Base-by-base conservation (phyloP, 2,329 filamentous ascomycete genomes). In the Penicillium sp. region DNA sequence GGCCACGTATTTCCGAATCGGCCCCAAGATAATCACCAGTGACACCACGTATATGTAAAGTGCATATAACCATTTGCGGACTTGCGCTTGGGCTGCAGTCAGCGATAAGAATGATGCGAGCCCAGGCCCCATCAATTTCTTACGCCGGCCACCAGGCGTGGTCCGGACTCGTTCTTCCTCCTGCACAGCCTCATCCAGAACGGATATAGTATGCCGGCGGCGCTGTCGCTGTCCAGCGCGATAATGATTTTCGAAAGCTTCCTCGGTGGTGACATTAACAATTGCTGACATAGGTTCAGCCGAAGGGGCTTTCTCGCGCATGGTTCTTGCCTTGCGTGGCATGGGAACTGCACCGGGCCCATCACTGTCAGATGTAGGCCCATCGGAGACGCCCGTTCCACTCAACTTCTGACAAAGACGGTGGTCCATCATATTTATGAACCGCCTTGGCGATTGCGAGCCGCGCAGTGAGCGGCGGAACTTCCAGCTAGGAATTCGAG, bases 401-500 rank as follows among this genome's bases (percentile, higher is more conserved):
- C 77, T 82, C 53, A 87, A 71, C 33, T 76, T 78, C 44, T 79
- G 76, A 68, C 82, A 81, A 0, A 81, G 73, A 57, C 82, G 63
- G 61, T 76, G 64, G 63, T 80, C 68, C 55, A 77, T 72, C 65
- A 75, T 53, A 60, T 76, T 74, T 65, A 81, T 68, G 63, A 79
- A 62, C 64, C 71, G 60, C 60, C 72, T 66, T 35, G 69, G 59
- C 55, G 75, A 72, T 64, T 76, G 74, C 55, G 71, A 68, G 5
- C 65, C 67, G 29, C 69, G 71, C 1, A 77, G 72, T 19, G 81
- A 77, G 54, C 87, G 85, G 65, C 86, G 84, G 67, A 98, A 93
- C 44, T 93, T 90, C 92, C 93, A 97, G 66, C 87, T 92, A 2
- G 95, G 95, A 19, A 98, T 91, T 56, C 93, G 84, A 50, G 93